These are phyloP conservation scores for Clitoria ternatea DNA, from an alignment of 306 rosid species.

Conservation along the genomic window DNA sequence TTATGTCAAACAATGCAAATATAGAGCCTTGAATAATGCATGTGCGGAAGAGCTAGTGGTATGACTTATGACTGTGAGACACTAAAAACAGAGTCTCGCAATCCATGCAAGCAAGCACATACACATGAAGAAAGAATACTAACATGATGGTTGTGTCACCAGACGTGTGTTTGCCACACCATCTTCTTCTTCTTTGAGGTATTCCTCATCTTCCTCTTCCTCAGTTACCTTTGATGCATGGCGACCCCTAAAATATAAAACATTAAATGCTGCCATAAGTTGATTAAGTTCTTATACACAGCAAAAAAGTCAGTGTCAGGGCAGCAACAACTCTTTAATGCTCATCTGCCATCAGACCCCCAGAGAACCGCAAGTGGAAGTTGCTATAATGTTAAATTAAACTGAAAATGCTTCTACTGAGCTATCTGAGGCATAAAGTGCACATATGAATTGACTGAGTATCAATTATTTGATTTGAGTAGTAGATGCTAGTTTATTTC, in stretches of 20 bases:
- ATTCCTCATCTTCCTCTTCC: constrained; percentile 98
- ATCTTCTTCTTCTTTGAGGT: constrained; percentile 93
- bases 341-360: neutral
- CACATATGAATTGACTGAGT: neutral
- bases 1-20: neutral
- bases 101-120: neutral
- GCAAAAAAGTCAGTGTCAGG: too few relatives aligned
- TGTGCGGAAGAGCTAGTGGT: neutral
- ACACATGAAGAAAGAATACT: constrained; percentile 14
- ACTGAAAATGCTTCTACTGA: neutral
- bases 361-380: neutral
- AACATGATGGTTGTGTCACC: constrained; percentile 88
- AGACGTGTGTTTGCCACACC: constrained; percentile 75
- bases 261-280: constrained; percentile 15
- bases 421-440: neutral
- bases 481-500: neutral
- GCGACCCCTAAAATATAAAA: constrained; percentile 67
- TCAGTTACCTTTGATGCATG: constrained; percentile 96
- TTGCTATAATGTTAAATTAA: neutral
- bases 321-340: neutral
- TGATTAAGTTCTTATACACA: constrained; percentile 3
- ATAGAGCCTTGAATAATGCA: neutral
- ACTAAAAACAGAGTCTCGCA: neutral
- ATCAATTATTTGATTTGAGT: neutral
- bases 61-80: neutral